phyloP scores from a whole-genome alignment of 345 rosid genomes.

The Bruguiera gymnorhiza region DNA sequence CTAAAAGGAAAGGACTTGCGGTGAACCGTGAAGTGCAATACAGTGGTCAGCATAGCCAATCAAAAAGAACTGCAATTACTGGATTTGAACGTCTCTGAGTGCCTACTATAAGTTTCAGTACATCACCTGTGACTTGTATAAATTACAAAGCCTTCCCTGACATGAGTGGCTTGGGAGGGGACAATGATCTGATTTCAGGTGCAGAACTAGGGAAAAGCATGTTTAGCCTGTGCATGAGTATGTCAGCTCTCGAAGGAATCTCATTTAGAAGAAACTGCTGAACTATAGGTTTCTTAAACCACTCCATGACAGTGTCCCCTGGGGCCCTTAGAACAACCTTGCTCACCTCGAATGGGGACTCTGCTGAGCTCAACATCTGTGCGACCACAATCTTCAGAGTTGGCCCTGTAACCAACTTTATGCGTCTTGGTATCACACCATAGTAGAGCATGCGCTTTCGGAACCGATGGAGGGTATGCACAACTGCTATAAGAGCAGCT shows the following conservation, averaged over 20 bases:
- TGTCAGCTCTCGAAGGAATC: constrained; percentile 79
- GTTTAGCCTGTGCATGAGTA: constrained; percentile 92
- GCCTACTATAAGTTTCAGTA: background rate
- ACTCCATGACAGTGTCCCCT: constrained; percentile 86
- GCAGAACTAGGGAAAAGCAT: constrained; percentile 84
- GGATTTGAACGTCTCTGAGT: too few relatives aligned
- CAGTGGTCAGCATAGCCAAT: background rate
- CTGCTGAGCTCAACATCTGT: constrained; percentile 89
- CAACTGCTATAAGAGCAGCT: constrained; percentile 94
- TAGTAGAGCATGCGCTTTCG: constrained; percentile 93
- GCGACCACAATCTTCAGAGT: constrained; percentile 87
- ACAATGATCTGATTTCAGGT: constrained; percentile 80
- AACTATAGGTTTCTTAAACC: constrained; percentile 97
- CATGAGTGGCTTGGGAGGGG: constrained; percentile 48
- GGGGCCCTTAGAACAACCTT: constrained; percentile 91
- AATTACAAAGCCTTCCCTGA: constrained; percentile 19
- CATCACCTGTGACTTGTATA: background rate
- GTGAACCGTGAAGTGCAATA: background rate
- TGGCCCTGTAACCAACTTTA: constrained; percentile 94
- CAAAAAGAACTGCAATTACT: background rate
- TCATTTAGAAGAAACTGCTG: constrained; percentile 95
- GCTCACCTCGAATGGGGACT: constrained; percentile 92
- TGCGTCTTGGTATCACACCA: constrained; percentile 88
- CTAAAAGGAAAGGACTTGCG: background rate
- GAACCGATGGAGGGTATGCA: constrained; percentile 91